Percentiles rank a stretch among this genome's conserved stretches.
Conservation (phyloP, 1,284 basidiomycete genomes). For the Wolfiporia cocos region DNA sequence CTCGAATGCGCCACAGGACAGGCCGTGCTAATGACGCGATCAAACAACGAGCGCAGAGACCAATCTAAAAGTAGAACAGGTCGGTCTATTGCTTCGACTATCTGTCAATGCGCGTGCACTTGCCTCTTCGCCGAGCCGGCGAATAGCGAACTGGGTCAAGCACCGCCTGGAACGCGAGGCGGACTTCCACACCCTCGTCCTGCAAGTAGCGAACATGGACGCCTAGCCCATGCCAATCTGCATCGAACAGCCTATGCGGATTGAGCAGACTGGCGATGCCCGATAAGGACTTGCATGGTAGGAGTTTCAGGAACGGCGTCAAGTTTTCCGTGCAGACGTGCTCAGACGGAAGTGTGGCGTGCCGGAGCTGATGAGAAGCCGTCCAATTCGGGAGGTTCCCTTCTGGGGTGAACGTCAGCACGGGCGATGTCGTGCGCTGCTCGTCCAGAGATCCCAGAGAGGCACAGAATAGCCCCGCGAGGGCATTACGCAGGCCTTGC, state of each 20-base stretch:
- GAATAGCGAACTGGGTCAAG: slow-evolving; percentile 69
- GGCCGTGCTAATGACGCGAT: slow-evolving; percentile 51
- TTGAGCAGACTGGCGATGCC: slow-evolving; percentile 86
- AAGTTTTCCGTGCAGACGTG: slow-evolving; percentile 95
- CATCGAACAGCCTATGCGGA: slow-evolving; percentile 81
- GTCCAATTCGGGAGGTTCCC: slow-evolving; percentile 49
- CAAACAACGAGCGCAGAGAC: slow-evolving; percentile 74
- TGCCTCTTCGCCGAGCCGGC: slow-evolving; percentile 50
- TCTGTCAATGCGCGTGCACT: too few relatives aligned
- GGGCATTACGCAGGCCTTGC: slow-evolving; percentile 80
- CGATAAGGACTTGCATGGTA: slow-evolving; percentile 90
- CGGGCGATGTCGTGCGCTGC: slow-evolving; percentile 63
- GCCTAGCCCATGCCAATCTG: slow-evolving; percentile 85
- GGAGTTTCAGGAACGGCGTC: slow-evolving; percentile 90
- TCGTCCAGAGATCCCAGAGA: slow-evolving; percentile 77
- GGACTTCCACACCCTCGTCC: slow-evolving; percentile 53
- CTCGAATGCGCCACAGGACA: slow-evolving; percentile 58
- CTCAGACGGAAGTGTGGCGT: slow-evolving; percentile 77
- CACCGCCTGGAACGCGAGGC: slow-evolving; percentile 78
- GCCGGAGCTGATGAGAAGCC: slow-evolving; percentile 52
- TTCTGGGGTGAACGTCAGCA: slow-evolving; percentile 51
- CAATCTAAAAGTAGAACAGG: slow-evolving; percentile 46
- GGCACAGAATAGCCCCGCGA: slow-evolving; percentile 93
- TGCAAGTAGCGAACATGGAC: slow-evolving; percentile 66
- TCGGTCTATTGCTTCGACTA: not conserved